A percentile compares a stretch with the other conserved stretches of the same genome.
These are phyloP conservation scores for Rasamsonia emersonii DNA, from an alignment of 2,329 filamentous ascomycete species.

Conservation along the genomic window DNA sequence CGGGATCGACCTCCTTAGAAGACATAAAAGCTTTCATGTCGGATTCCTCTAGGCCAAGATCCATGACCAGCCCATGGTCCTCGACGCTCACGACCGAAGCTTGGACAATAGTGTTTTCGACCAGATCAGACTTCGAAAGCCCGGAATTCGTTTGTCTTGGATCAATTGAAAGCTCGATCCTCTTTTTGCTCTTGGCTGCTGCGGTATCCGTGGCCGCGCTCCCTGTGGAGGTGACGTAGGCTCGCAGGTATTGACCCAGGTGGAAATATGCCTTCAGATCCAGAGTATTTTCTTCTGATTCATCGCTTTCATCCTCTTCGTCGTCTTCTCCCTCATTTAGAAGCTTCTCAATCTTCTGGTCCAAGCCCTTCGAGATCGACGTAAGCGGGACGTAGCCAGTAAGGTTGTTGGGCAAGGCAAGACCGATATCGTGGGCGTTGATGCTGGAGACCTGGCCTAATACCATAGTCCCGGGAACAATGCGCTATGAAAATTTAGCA, in stretches of 20 bases:
- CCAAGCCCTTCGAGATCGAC: slow-evolving; percentile 77
- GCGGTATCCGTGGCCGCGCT: slow-evolving; percentile 43
- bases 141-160: slow-evolving; percentile 71
- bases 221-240: slow-evolving; percentile 69
- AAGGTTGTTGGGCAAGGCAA: slow-evolving; percentile 88
- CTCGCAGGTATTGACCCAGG: slow-evolving; percentile 80
- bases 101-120: slow-evolving; percentile 71
- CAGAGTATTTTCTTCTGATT: slow-evolving; percentile 47
- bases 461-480: slow-evolving; percentile 77
- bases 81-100: slow-evolving; percentile 86
- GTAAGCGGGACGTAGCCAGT: slow-evolving; percentile 83
- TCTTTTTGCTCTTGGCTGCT: slow-evolving; percentile 61
- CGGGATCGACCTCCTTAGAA: slow-evolving; percentile 66
- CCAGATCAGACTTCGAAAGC: slow-evolving; percentile 62
- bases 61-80: slow-evolving; percentile 92
- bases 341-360: slow-evolving; percentile 61
- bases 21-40: slow-evolving; percentile 74
- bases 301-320: slow-evolving; percentile 45
- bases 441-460: slow-evolving; percentile 80
- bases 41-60: slow-evolving; percentile 64
- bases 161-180: slow-evolving; percentile 78
- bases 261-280: slow-evolving; percentile 68
- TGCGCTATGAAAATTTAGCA: slow-evolving; percentile 50
- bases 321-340: slow-evolving; percentile 52
- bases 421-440: slow-evolving; percentile 65